phyloP scores from a whole-genome alignment of 2,329 filamentous ascomycete genomes.

The Triangularia verruculosa region DNA sequence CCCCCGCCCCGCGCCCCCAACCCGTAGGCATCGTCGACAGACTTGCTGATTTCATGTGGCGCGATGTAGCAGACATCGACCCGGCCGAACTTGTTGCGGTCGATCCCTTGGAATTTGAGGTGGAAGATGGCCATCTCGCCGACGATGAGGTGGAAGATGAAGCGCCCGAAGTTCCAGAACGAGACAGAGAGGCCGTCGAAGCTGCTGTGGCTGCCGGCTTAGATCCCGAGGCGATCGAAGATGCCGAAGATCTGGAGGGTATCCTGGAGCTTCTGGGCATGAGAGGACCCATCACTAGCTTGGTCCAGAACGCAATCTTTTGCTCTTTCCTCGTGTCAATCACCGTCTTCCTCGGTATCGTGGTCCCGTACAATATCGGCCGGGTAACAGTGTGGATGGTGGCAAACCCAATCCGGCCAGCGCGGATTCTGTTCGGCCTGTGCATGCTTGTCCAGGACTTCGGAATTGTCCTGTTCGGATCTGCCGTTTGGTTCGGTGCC shows the following conservation, averaged over 20 bases:
- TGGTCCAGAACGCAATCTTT: conserved; percentile 94
- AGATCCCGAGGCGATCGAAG: conserved; percentile 73
- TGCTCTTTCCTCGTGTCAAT: conserved; percentile 85
- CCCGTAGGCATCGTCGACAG: conserved; percentile 40
- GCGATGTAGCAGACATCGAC: conserved; percentile 51
- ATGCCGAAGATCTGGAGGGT: conserved; percentile 92
- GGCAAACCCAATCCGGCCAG: conserved; percentile 74
- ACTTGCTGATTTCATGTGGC: conserved; percentile 62
- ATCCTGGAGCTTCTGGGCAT: conserved; percentile 95
- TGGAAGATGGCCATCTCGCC: conserved; percentile 31
- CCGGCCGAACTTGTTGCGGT: conserved; percentile 50
- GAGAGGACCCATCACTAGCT: conserved; percentile 83
- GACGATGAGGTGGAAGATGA: conserved; percentile 29
- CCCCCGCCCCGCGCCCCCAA: conserved; percentile 25
- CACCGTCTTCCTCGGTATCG: conserved; percentile 81
- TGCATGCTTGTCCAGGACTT: conserved; percentile 80
- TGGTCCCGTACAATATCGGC: conserved; percentile 88
- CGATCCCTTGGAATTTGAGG: conserved; percentile 36
- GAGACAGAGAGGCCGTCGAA: conserved; percentile 58
- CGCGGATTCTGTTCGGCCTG: conserved; percentile 67
- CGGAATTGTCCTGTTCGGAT: conserved; percentile 62
- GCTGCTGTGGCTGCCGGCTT: conserved; percentile 66
- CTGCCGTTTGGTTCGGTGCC: conserved; percentile 39
- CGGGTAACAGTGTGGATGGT: conserved; percentile 77
- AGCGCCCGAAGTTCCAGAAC: conserved; percentile 35